A percentile compares a stretch with the other conserved stretches of the same genome.
Conservation (phyloP, 352 stramenopile genomes). For the Phytophthora pistaciae region DNA sequence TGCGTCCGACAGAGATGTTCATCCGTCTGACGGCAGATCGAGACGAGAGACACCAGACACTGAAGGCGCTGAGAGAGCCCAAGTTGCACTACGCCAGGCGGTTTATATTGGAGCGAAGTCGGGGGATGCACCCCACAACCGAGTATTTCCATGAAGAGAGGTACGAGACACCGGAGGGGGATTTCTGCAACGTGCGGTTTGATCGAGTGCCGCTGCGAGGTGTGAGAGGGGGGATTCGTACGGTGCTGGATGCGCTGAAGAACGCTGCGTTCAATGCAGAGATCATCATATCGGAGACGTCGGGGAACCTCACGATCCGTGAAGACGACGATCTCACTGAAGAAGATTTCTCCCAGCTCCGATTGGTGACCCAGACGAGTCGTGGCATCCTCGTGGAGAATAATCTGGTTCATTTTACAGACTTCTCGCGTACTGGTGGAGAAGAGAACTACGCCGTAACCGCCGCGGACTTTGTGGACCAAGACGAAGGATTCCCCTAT, state of each 20-base stretch:
- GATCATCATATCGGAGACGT: conserved; percentile 67
- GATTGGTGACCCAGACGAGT: conserved; percentile 41
- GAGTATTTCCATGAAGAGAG: conserved; percentile 46
- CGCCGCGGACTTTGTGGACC: conserved; percentile 43
- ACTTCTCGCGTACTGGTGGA: conserved; percentile 8
- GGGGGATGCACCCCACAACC: conserved; percentile 32
- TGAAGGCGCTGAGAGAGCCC: conserved; percentile 33
- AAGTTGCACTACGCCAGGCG: conserved; percentile 40
- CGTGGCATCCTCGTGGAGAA: conserved; percentile 42
- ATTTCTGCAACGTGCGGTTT: conserved; percentile 55
- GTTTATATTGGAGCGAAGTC: conserved; percentile 42
- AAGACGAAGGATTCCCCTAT: conserved; percentile 55
- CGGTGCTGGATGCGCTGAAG: conserved; percentile 48
- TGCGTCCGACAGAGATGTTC: conserved; percentile 38
- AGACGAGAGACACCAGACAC: conserved; percentile 28
- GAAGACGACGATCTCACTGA: conserved; percentile 62
- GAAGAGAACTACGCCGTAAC: conserved; percentile 20
- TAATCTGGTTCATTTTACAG: conserved; percentile 36
- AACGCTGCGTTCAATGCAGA: conserved; percentile 59
- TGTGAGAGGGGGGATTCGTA: conserved; percentile 33
- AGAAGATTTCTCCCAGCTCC: conserved; percentile 43
- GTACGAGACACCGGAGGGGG: conserved; percentile 48
- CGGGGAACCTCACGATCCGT: conserved; percentile 56
- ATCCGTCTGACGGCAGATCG: conserved; percentile 39
- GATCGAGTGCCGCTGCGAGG: conserved; percentile 48